These are phyloP conservation scores for Gracilaria vermiculophylla DNA, from an alignment of 23 red algal genomes.

Conservation along the genomic window DNA sequence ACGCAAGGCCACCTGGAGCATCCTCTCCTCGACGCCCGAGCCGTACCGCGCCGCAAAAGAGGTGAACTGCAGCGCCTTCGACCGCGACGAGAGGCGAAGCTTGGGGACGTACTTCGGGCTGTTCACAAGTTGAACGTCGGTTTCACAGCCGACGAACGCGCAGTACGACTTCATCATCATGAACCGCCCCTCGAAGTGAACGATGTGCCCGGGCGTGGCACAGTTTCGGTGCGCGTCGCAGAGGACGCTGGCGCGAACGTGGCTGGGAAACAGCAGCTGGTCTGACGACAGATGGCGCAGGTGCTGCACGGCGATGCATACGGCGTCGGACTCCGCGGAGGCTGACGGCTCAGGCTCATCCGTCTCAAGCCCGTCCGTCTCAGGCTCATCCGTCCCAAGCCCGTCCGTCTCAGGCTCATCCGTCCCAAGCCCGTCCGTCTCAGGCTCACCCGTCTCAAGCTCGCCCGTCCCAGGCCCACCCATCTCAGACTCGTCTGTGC, in stretches of 20 bases:
- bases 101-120: background rate
- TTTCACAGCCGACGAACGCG: background rate
- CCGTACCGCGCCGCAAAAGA: constrained; percentile 13
- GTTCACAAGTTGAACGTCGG: background rate
- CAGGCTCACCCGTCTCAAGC: background rate
- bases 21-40: background rate
- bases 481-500: background rate
- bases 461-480: no score
- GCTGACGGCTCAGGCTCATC: background rate
- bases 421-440: background rate
- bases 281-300: background rate
- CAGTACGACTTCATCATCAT: constrained; percentile 53
- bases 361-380: background rate
- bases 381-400: background rate
- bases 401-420: background rate
- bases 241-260: background rate
- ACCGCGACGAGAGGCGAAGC: background rate
- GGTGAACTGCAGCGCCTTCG: background rate
- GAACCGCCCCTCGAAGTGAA: background rate
- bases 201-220: constrained; percentile 27
- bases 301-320: background rate
- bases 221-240: constrained; percentile 21
- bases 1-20: background rate
- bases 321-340: background rate
- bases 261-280: background rate